These are phyloP conservation scores for Lentinula aciculospora DNA, from an alignment of 768 basidiomycete genomes.

Conservation along the genomic window DNA sequence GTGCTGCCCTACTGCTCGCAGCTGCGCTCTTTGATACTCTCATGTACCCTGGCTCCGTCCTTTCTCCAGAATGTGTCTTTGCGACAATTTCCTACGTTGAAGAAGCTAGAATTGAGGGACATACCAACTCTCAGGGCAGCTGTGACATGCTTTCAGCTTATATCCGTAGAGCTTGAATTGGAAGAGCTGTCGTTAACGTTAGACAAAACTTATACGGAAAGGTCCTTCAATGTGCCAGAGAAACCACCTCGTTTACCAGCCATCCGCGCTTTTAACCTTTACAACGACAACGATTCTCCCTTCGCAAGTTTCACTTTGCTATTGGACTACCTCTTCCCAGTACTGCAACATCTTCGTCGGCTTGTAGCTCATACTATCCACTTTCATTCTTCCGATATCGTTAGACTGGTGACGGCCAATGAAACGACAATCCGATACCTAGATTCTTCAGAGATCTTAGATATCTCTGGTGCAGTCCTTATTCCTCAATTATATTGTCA, in stretches of 20 bases:
- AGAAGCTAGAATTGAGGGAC: neutral
- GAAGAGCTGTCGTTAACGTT: neutral
- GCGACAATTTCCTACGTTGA: neutral
- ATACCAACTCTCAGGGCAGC: neutral
- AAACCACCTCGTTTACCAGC: neutral
- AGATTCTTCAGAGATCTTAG: neutral
- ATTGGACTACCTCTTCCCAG: neutral
- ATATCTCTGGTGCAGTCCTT: neutral
- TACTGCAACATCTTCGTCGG: neutral
- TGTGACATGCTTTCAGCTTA: neutral
- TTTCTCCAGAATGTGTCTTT: neutral
- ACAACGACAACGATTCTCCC: neutral
- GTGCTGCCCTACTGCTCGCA: neutral
- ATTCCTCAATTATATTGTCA: too few relatives aligned
- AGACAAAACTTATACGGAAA: neutral
- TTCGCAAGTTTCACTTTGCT: neutral
- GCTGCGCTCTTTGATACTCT: neutral
- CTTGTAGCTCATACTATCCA: neutral
- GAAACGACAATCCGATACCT: neutral
- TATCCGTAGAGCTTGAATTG: neutral
- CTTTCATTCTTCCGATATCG: neutral
- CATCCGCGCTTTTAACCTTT: neutral
- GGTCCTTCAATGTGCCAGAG: neutral
- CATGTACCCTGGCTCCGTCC: neutral
- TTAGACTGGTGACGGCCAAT: neutral